Base-by-base conservation (phyloP, 2,329 filamentous ascomycete species). In the Nemania abortiva region DNA sequence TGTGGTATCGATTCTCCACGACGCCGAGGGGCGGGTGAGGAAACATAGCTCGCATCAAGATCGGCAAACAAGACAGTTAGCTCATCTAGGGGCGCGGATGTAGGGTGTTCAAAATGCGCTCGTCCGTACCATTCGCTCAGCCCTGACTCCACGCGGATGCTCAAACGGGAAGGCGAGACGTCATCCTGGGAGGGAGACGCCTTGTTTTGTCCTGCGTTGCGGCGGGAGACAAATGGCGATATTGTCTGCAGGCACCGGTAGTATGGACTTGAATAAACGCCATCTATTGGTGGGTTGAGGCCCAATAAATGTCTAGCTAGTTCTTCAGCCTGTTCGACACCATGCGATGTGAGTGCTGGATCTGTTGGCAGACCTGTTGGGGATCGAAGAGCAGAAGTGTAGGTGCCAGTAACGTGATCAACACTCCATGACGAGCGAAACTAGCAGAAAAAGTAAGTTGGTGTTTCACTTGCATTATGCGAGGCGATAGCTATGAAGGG, bases 341-440 rank as follows among this genome's bases (percentile, higher is more conserved):
- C 96, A 77, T 98, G 91, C 24, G 92, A 90, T 7, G 95, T 94
- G 74, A 99, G 87, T 10, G 93, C 91, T 54, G 95, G 95, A 78
- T 99, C 96, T 29, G 92, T 92, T 3, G 95, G 87, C 72, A 97
- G 94, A 62, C 93, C 92, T 6, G 96, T 98, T 0, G 96, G 95
- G 45, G 93, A 94, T 50, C 87, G 89, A 73, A 96, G 89, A 67
- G 85, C 85, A 27, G 92, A 85, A 63, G 87, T 88, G 84, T 98
- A 98, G 74, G 86, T 86, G 62, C 96, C 95, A 45, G 93, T 95
- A 70, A 86, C 83, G 54, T 90, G 89, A 81, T 98, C 91, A 69
- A 98, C 93, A 52, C 89, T 89, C 94, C 95, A 98, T 79, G 92
- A 94, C 72, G 92, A 91, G 71, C 96, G 94, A 81, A 97, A 97